Base-by-base conservation (phyloP, 2,329 filamentous ascomycete genomes). In the Colletotrichum noveboracense region DNA sequence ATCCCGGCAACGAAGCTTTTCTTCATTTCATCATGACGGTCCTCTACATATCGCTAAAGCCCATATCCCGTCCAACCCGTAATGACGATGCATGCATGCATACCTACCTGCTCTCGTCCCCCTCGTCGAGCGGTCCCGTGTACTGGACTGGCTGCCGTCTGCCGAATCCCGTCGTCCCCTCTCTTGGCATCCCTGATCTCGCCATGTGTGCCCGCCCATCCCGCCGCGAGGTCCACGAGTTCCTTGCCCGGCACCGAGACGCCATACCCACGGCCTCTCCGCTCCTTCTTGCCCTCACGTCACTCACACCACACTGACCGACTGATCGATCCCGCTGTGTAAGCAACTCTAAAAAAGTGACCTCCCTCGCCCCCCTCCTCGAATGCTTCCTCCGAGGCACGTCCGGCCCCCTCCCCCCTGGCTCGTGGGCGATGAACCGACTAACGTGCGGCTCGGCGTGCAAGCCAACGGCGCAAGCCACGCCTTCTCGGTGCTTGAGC, bases 1-100 rank as follows among this genome's bases (percentile, higher is more conserved):
- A 34, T 32, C 32, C 58, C 58, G 18, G 64, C 43, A 48, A 48
- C 21, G 74, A 73, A 69, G 74, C 74, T 69, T 69, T 65, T 61
- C 43, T 48, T 28, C 28, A 56, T 64, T 26, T 43, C 68, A 55
- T 67, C 55, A 52, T 61, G 14, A 18, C 18, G 43, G 26, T 34
- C 58, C 58, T 30, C 16, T 30, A 30, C 58, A 61, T 61, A 32
- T 61, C 28, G 30, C 58, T 32, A 56, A 24, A 56, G 21, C 21
- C 52, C 52, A 28, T 56, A 61, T 21, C 58, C 43, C 43, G n/a
- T 61, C 26, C 58, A 61, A 32, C 10, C 58, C 58, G 58, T 61
- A 30, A 55, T 75, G 36, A 66, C 61, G 55, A 66, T 52, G 30
- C 52, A 30, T 60, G 24, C 38, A 26, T 43, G 30, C n/a, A 26